Evolutionary conservation across 164 flowering plant species (phyloP).

Genomic region (Warburgia ugandensis): DNA sequence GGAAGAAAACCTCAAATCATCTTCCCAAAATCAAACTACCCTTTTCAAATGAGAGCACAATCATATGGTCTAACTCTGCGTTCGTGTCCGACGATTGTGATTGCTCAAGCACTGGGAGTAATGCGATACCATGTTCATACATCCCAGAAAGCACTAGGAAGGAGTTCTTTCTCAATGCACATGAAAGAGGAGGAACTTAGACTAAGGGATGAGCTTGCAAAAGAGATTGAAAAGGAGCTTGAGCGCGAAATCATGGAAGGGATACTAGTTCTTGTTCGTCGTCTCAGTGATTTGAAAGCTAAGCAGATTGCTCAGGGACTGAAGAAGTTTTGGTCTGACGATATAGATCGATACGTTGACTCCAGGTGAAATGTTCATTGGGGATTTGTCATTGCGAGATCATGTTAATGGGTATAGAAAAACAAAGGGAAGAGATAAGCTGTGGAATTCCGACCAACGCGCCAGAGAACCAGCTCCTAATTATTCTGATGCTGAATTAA

Average conservation of each 20-base stretch:
- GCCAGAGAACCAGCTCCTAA: too few relatives aligned
- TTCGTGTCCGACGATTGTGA: conserved; percentile 3
- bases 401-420: too few relatives aligned
- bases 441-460: too few relatives aligned
- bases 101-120: conserved; percentile 6
- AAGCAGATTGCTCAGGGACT: conserved; percentile 3
- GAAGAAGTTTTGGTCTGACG: neutral
- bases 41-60: neutral
- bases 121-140: neutral
- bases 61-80: conserved; percentile 12
- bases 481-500: too few relatives aligned
- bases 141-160: neutral
- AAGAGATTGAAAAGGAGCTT: conserved; percentile 12
- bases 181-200: conserved; percentile 6
- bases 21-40: conserved; percentile 3
- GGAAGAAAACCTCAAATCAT: neutral
- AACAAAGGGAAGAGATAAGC: too few relatives aligned
- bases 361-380: too few relatives aligned
- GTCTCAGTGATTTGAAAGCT: conserved; percentile 13
- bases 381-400: too few relatives aligned
- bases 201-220: conserved; percentile 10
- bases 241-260: conserved; percentile 16
- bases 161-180: neutral
- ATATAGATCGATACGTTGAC: too few relatives aligned
- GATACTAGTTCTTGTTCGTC: conserved; percentile 8